Evolutionary conservation across 805 yeast genomes (phyloP), one percentile per base, ranked within the genome.

Genomic region (Candida saitoana): DNA sequence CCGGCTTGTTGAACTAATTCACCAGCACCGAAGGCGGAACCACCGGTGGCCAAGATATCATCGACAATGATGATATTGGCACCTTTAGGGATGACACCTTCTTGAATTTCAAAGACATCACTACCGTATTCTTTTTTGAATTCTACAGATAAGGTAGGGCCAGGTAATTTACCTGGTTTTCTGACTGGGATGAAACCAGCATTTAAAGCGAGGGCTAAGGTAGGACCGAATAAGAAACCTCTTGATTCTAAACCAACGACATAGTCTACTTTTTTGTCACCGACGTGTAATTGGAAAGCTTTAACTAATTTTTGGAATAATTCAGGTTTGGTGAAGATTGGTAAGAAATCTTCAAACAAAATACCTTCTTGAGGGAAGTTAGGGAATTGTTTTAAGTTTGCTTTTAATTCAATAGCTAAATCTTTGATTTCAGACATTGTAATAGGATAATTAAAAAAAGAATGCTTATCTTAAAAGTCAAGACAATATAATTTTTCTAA

Each of bases 21-120:
- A 45, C 96, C 97, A 33, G 98, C 98, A 45, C 95, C 96, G 42
- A 70, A 67, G 18, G 99, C 99, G 53, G 95, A 84, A 31, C 99
- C 99, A 48, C 98, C 98, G 30, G 99, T 93, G 38, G 99, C 99
- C 61, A 93, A 84, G 56, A 93, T 89, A 59, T 93, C 99, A 65
- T 93, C 99, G 30, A 93, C 95, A 50, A 93, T 76, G 30, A 91
- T 70, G 20, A 93, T 93, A 44, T 76, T 85, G 37, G 95, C 77
- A 30, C 91, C 95, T 48, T 75, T 74, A 50, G 87, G 84, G 51
- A 93, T 80, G 29, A 91, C 80, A 42, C 77, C 90, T 49, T 74
- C 71, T 71, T 93, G 99, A 66, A 93, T 80, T 63, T 89, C 96
- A 60, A 93, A 88, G 40, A 69, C 76, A 67, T 93, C 99, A 47